A percentile compares a stretch with the other conserved stretches of the same genome.
Conservation (phyloP, 352 stramenopile genomes). For the Globisporangium yorkense region DNA sequence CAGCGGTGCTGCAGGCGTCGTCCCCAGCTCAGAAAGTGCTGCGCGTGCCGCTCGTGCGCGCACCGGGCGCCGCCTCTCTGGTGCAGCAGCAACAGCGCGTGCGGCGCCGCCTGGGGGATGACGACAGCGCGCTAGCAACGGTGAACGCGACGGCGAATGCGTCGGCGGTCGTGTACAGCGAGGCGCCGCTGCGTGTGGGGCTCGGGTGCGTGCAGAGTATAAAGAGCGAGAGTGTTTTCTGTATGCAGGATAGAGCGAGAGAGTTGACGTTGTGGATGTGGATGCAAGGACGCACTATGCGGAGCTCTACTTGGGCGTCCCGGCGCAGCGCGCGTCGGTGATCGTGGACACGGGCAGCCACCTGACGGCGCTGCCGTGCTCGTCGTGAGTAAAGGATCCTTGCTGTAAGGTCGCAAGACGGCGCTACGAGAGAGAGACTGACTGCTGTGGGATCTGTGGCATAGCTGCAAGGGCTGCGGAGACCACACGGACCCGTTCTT, state of each 20-base stretch:
- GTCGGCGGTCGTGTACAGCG: neutral
- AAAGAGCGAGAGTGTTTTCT: neutral
- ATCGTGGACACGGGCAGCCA: conserved; percentile 79
- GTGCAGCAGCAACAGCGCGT: neutral
- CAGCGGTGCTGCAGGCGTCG: neutral
- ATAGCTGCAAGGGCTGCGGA: conserved; percentile 56
- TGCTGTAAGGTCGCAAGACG: neutral
- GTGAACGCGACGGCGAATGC: neutral
- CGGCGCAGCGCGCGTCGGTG: conserved; percentile 74
- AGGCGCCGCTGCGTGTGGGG: conserved; percentile 1
- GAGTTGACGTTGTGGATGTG: neutral
- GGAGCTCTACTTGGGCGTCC: conserved; percentile 76
- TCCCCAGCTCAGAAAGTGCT: neutral
- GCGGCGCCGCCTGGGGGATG: neutral
- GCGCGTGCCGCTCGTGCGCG: neutral
- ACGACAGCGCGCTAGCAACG: neutral
- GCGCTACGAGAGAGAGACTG: neutral
- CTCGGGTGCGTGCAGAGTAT: neutral
- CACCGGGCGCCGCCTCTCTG: neutral
- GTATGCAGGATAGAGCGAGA: neutral
- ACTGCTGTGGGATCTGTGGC: neutral
- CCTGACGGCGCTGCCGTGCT: conserved; percentile 80
- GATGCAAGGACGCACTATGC: conserved; percentile 72
- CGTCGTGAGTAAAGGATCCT: conserved; percentile 28
- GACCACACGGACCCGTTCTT: conserved; percentile 76